phyloP scores from a whole-genome alignment of 1,284 basidiomycete species.

The Schizopora paradoxa region DNA sequence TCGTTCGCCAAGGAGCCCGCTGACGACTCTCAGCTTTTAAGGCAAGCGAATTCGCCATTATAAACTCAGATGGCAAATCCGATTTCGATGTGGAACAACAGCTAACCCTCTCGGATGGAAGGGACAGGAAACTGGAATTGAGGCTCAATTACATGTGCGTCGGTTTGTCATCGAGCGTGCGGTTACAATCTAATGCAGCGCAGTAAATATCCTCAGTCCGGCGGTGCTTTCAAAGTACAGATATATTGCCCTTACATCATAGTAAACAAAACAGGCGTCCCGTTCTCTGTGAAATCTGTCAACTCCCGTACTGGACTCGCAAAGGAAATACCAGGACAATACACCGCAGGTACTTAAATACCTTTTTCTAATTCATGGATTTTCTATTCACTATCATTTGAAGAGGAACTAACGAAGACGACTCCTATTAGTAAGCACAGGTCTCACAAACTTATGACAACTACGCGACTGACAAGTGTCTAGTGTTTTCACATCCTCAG shows the following conservation, averaged over 20 bases:
- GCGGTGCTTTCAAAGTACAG: slow-evolving; percentile 98
- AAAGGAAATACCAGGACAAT: slow-evolving; percentile 84
- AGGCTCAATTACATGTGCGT: slow-evolving; percentile 85
- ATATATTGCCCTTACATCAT: slow-evolving; percentile 92
- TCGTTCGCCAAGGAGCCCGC: background rate
- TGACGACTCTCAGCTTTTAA: slow-evolving; percentile 47
- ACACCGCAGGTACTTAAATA: slow-evolving; percentile 41
- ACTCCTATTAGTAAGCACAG: slow-evolving; percentile 69
- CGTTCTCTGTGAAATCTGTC: slow-evolving; percentile 72
- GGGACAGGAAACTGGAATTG: slow-evolving; percentile 77
- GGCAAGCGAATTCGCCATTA: slow-evolving; percentile 97
- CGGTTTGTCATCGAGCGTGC: background rate
- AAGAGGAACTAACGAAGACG: slow-evolving; percentile 55
- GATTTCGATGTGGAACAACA: slow-evolving; percentile 83
- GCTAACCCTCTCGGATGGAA: slow-evolving; percentile 70
- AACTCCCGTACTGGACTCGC: slow-evolving; percentile 68
- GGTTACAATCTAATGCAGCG: slow-evolving; percentile 8
- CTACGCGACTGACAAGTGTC: slow-evolving; percentile 27
- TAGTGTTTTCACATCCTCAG: slow-evolving; percentile 86
- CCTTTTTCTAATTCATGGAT: slow-evolving; percentile 13
- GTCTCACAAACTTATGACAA: slow-evolving; percentile 1
- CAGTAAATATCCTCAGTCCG: slow-evolving; percentile 84
- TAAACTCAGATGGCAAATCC: slow-evolving; percentile 90
- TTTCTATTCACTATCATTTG: slow-evolving; percentile 2
- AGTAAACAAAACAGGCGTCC: slow-evolving; percentile 89